Percentiles rank a stretch among this genome's conserved stretches.
Conservation (phyloP, 1,139 yeast species). For the Petasospora fabianii region DNA sequence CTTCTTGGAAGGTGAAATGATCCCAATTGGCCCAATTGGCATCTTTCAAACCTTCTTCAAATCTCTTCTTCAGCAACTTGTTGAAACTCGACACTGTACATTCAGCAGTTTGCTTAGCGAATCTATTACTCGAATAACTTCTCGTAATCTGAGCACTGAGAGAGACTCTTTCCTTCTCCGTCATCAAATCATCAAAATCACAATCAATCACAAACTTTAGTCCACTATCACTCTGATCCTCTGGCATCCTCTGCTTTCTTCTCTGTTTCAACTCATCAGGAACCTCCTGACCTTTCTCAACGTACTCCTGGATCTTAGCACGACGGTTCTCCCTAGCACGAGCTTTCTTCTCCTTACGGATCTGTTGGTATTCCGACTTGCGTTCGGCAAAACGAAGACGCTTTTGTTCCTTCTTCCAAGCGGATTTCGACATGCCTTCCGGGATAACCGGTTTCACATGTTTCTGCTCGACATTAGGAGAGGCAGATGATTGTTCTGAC, state of each 20-base stretch:
- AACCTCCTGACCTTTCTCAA: conserved; percentile 35
- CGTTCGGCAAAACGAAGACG: conserved; percentile 59
- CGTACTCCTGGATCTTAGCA: conserved; percentile 32
- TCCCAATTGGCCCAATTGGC: conserved; percentile 65
- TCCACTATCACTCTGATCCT: conserved; percentile 42
- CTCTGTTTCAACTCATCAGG: conserved; percentile 31
- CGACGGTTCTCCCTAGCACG: conserved; percentile 33
- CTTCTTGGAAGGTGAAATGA: conserved; percentile 49
- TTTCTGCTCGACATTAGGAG: neutral
- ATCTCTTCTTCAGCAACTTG: conserved; percentile 61
- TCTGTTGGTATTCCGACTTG: conserved; percentile 52
- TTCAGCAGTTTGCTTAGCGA: conserved; percentile 56
- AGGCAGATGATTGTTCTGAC: neutral
- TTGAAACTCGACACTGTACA: conserved; percentile 64
- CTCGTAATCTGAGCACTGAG: conserved; percentile 79
- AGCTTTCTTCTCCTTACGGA: conserved; percentile 53
- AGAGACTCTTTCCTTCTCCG: conserved; percentile 71
- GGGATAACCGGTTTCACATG: conserved; percentile 41
- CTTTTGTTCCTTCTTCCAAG: conserved; percentile 71
- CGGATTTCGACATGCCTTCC: conserved; percentile 80
- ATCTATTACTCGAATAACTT: conserved; percentile 73
- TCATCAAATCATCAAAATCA: conserved; percentile 87
- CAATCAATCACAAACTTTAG: conserved; percentile 73
- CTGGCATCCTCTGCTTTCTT: conserved; percentile 33
- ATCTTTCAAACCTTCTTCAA: conserved; percentile 55